A percentile compares a stretch with the other conserved stretches of the same genome.
These are phyloP conservation scores for Striga hermonthica DNA, from an alignment of 305 asterid species.

Conservation along the genomic window DNA sequence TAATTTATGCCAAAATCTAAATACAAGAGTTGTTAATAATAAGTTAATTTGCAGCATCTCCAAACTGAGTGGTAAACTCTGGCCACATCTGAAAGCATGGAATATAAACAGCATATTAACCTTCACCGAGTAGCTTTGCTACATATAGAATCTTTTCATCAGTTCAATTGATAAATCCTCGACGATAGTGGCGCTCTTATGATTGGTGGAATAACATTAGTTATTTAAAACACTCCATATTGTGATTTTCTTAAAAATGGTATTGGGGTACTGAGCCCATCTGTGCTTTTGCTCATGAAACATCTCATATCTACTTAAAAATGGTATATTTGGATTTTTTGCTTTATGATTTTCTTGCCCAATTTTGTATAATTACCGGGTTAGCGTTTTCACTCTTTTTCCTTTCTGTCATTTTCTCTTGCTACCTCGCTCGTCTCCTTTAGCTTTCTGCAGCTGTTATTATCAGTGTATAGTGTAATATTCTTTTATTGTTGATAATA, in stretches of 20 bases:
- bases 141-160: conserved; percentile 10
- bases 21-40: background rate
- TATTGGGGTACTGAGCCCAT: background rate
- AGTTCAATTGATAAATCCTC: conserved; percentile 16
- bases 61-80: too few species aligned
- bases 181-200: background rate
- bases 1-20: conserved; percentile 6
- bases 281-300: conserved; percentile 7
- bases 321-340: conserved; percentile 5
- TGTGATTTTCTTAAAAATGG: conserved; percentile 11
- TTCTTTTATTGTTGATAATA: conserved; percentile 27
- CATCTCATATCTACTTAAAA: conserved; percentile 1
- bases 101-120: conserved; percentile 14
- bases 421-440: conserved; percentile 7
- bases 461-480: conserved; percentile 14
- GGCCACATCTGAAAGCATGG: background rate
- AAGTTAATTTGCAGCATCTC: too few species aligned
- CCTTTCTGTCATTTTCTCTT: background rate
- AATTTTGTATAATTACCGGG: conserved; percentile 13
- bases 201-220: conserved; percentile 10
- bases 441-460: conserved; percentile 24
- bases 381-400: conserved; percentile 15
- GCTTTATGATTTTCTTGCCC: conserved; percentile 1
- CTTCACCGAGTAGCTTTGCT: conserved; percentile 7
- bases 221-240: background rate